Conservation (phyloP, 2,329 filamentous ascomycete genomes). For the Phaeoacremonium minimum region DNA sequence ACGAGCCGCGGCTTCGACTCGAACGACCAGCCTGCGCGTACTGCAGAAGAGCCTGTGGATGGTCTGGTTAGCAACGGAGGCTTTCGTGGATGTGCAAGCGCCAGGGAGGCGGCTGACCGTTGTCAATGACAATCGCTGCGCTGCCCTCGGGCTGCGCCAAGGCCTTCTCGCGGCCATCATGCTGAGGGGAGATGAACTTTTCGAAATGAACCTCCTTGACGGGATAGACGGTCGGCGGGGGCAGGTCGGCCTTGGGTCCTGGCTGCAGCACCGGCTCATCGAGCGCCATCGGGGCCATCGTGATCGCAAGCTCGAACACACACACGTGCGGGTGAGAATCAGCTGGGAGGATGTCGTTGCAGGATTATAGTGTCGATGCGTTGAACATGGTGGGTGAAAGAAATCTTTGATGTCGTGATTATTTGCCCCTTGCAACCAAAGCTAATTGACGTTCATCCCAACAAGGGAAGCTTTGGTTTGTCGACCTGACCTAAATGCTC, state of each 20-base stretch:
- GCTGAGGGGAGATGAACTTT: slow-evolving; percentile 45
- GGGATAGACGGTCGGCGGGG: slow-evolving; percentile 53
- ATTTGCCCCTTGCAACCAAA: too few relatives aligned
- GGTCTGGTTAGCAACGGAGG: slow-evolving; percentile 8
- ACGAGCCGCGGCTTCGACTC: slow-evolving; percentile 75
- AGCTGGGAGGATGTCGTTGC: too few relatives aligned
- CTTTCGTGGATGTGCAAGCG: background rate
- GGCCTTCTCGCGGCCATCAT: slow-evolving; percentile 69
- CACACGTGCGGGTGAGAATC: too few relatives aligned
- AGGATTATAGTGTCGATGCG: too few relatives aligned
- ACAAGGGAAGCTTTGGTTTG: too few relatives aligned
- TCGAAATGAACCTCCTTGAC: slow-evolving; percentile 61
- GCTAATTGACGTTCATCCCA: too few relatives aligned
- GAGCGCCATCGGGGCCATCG: slow-evolving; percentile 33
- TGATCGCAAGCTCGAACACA: background rate
- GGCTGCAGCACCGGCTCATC: slow-evolving; percentile 32
- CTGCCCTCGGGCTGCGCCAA: slow-evolving; percentile 46
- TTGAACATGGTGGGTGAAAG: too few relatives aligned
- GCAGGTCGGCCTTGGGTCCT: slow-evolving; percentile 38
- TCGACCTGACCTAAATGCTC: too few relatives aligned
- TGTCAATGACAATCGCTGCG: slow-evolving; percentile 93
- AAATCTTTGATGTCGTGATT: too few relatives aligned
- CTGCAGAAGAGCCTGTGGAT: slow-evolving; percentile 70
- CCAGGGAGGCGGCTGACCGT: slow-evolving; percentile 58
- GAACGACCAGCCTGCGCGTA: slow-evolving; percentile 95